These are phyloP conservation scores for Raphanus raphanistrum DNA, from an alignment of 345 rosid genomes.

Conservation along the genomic window DNA sequence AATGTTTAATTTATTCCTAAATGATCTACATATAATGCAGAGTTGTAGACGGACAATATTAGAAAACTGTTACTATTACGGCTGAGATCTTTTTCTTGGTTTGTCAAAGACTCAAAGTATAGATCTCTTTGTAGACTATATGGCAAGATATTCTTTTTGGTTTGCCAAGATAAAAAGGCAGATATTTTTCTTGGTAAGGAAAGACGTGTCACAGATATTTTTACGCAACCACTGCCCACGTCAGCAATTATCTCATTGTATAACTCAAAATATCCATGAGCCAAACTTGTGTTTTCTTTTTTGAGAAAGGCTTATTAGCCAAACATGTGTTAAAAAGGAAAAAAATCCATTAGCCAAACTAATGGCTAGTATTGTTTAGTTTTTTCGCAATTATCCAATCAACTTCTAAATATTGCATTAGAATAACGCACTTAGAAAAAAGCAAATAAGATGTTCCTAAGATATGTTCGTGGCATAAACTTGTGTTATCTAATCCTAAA, in stretches of 20 bases:
- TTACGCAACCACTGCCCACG: constrained; percentile 7
- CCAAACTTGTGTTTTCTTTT: not conserved
- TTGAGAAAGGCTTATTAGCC: no score
- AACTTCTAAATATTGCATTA: not conserved
- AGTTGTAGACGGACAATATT: not conserved
- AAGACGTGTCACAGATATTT: constrained; percentile 22
- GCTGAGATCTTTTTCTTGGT: not conserved
- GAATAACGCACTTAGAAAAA: not conserved
- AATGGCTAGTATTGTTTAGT: not conserved
- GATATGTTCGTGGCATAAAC: not conserved
- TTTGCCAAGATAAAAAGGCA: not conserved
- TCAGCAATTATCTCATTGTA: not conserved
- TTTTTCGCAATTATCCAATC: not conserved
- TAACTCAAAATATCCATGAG: not conserved
- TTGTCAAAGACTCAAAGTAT: not conserved
- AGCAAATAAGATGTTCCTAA: not conserved
- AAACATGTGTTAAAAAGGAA: no score
- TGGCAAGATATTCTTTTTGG: constrained; percentile 16
- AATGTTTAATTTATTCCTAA: no score
- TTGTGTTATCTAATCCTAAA: not conserved
- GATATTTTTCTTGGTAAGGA: constrained; percentile 21
- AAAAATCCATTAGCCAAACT: not conserved
- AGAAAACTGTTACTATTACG: not conserved
- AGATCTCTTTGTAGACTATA: not conserved
- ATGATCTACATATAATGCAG: not conserved